These are phyloP conservation scores for Lachnellula subtilissima DNA, from an alignment of 2,329 filamentous ascomycete species.

Conservation along the genomic window DNA sequence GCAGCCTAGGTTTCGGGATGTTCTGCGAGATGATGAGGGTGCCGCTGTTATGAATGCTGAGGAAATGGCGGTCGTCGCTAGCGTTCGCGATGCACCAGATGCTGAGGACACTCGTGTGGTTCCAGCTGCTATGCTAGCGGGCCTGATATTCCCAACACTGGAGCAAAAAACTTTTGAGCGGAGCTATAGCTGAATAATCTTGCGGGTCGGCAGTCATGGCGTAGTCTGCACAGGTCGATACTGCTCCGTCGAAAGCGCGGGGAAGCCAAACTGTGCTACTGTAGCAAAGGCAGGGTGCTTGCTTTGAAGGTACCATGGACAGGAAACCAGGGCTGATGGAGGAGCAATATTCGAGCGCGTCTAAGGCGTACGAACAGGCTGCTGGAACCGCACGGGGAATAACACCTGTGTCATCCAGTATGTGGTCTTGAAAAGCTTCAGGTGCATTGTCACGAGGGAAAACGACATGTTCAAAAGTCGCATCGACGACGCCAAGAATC, in stretches of 20 bases:
- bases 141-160: constrained; percentile 10
- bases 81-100: background rate
- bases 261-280: constrained; percentile 12
- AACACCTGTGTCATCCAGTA: background rate
- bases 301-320: background rate
- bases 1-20: constrained; percentile 1
- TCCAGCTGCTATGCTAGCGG: background rate
- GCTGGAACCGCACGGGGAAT: background rate
- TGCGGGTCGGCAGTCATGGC: constrained; percentile 8
- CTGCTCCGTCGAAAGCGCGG: constrained; percentile 13
- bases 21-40: background rate
- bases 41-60: background rate
- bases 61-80: background rate
- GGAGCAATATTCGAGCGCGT: constrained; percentile 8
- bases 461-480: constrained; percentile 3
- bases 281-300: constrained; percentile 21
- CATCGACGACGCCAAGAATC: background rate
- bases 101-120: background rate
- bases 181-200: constrained; percentile 1
- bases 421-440: background rate
- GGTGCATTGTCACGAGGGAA: constrained; percentile 1
- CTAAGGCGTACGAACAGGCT: constrained; percentile 1
- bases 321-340: constrained; percentile 12
- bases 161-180: constrained; percentile 12
- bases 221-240: constrained; percentile 13